Evolutionary conservation across 257 asterid species (phyloP).

Genomic region (Vinca minor): DNA sequence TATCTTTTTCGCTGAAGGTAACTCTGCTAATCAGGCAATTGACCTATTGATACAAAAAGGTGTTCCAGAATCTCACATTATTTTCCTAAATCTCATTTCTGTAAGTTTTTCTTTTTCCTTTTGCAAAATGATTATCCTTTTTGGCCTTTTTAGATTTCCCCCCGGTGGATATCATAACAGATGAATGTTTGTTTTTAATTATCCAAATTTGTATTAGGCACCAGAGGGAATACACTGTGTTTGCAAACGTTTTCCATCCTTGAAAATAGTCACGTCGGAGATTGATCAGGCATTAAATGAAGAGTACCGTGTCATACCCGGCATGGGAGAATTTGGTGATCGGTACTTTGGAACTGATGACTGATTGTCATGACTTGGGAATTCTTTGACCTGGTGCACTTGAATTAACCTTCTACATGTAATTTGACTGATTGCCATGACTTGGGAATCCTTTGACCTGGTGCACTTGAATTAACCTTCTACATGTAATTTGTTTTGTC

Average conservation of each 20-base stretch:
- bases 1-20: slow-evolving; percentile 40
- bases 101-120: slow-evolving; percentile 38
- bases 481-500: not conserved
- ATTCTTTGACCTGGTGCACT: not conserved
- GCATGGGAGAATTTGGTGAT: slow-evolving; percentile 97
- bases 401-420: not conserved
- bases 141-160: not conserved
- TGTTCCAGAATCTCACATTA: slow-evolving; percentile 94
- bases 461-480: not conserved
- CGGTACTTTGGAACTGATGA: slow-evolving; percentile 81
- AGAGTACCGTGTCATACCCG: slow-evolving; percentile 74
- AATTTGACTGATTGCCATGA: slow-evolving; percentile 6
- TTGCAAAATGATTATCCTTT: not conserved
- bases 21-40: slow-evolving; percentile 98
- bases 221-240: slow-evolving; percentile 95
- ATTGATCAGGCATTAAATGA: slow-evolving; percentile 64
- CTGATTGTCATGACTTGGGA: not conserved
- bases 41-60: slow-evolving; percentile 90
- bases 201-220: slow-evolving; percentile 40
- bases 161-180: not conserved
- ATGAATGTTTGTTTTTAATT: not conserved
- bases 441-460: not conserved
- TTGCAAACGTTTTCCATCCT: slow-evolving; percentile 72
- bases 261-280: slow-evolving; percentile 89
- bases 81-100: slow-evolving; percentile 91